Base-by-base conservation (phyloP, 2,329 filamentous ascomycete genomes). In the Akanthomyces uredinophilus region DNA sequence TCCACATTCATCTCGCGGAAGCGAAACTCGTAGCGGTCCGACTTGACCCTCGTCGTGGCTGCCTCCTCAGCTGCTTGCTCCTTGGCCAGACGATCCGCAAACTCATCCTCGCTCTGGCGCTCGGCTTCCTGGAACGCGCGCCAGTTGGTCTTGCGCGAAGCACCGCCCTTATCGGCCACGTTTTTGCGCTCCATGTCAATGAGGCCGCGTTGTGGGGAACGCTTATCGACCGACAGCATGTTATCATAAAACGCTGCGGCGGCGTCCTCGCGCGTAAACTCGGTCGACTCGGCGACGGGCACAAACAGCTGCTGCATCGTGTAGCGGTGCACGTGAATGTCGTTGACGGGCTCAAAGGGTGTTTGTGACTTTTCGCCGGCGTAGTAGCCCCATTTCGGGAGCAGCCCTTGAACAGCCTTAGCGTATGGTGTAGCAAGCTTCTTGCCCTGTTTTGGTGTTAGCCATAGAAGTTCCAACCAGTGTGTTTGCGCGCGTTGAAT, bases 391-490 rank as follows among this genome's bases (percentile, higher is more conserved):
- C 86, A 90, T 60, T 82, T 82, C 3, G 92, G 92, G 5, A 98
- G 79, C 92, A 97, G 96, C 39, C 79, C 77, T 68, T 91, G 80
- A 27, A 98, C 81, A 13, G 92, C 90, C 62, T 83, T 83, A 27
- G 88, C 82, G 74, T 97, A 97, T 14, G 91, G 88, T 29, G 78
- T 82, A 3, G 92, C 92, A 43, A 96, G 77, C 64, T 80, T 82
- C 79, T 94, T 92, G 62, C 86, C 87, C 94, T 96, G 64, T 6
- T 24, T n/a, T 1, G 68, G 60, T 8, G 67, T 74, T 61, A 75
- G 71, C 63, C 52, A 62, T 55, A 41, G 37, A 55, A 60, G 49
- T 55, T 57, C 13, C 61, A 47, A 67, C 35, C 2, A 1, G 10
- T 22, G 50, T 39, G 37, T 49, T 14, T 41, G 46, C 13, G n/a